A percentile compares a stretch with the other conserved stretches of the same genome.
Evolutionary conservation across 2,329 filamentous ascomycete genomes (phyloP).

Genomic region (Byssothecium circinans): DNA sequence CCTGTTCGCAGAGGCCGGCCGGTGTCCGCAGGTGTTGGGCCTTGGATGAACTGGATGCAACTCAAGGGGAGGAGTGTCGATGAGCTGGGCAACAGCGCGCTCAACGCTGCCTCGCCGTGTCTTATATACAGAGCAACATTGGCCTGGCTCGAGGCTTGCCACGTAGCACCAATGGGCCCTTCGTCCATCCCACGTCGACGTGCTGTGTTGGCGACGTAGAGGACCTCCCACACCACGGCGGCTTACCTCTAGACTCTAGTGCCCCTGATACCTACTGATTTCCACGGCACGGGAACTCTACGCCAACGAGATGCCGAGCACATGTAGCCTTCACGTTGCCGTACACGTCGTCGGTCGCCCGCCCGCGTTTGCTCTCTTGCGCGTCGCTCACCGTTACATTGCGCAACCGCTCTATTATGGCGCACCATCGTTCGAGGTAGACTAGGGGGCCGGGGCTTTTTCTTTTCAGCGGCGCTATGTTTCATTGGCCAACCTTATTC

Average conservation of each 20-base stretch:
- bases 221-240: too few relatives aligned
- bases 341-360: too few relatives aligned
- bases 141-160: constrained; percentile 15
- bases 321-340: not conserved
- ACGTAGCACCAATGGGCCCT: constrained; percentile 24
- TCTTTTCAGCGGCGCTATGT: not conserved
- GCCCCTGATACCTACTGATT: too few relatives aligned
- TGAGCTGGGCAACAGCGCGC: not conserved
- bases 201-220: too few relatives aligned
- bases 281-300: too few relatives aligned
- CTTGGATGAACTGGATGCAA: too few relatives aligned
- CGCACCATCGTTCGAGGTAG: constrained; percentile 19
- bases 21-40: constrained; percentile 1
- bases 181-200: constrained; percentile 1
- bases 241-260: too few relatives aligned
- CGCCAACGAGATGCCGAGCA: not conserved
- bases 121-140: not conserved
- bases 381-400: too few relatives aligned
- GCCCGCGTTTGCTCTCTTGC: too few relatives aligned
- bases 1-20: constrained; percentile 1
- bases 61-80: not conserved
- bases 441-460: constrained; percentile 11
- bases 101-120: not conserved
- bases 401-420: constrained; percentile 14
- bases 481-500: constrained; percentile 1